These are phyloP conservation scores for Penicillium italicum DNA, from an alignment of 2,329 filamentous ascomycete genomes.

Conservation along the genomic window DNA sequence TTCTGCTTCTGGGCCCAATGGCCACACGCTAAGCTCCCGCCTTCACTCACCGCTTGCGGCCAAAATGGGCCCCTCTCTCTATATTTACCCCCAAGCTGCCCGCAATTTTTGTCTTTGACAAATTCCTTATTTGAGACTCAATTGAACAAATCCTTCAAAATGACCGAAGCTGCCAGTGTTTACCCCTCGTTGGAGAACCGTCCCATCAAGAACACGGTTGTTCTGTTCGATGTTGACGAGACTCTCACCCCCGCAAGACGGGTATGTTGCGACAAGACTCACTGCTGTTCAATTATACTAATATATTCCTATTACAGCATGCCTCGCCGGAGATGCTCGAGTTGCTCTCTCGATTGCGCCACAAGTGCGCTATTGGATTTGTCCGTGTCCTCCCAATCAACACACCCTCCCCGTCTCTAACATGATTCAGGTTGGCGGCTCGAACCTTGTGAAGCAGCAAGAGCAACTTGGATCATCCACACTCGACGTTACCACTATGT, in stretches of 20 bases:
- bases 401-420: conserved; percentile 15
- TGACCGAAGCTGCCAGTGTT: conserved; percentile 31
- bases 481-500: conserved; percentile 73
- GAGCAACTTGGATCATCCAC: conserved; percentile 78
- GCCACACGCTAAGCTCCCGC: conserved; percentile 15
- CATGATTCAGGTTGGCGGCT: conserved; percentile 65
- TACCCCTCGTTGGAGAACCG: conserved; percentile 78
- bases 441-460: conserved; percentile 88
- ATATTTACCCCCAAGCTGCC: conserved; percentile 16
- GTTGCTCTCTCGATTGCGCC: conserved; percentile 72
- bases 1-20: conserved; percentile 11
- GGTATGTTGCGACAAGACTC: conserved; percentile 49
- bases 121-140: conserved; percentile 5
- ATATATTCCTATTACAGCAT: conserved; percentile 43
- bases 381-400: conserved; percentile 19
- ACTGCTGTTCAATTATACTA: conserved; percentile 4
- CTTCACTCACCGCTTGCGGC: conserved; percentile 30
- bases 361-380: conserved; percentile 45
- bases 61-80: conserved; percentile 19
- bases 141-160: conserved; percentile 7
- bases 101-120: conserved; percentile 6
- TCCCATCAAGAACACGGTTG: conserved; percentile 86
- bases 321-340: conserved; percentile 78
- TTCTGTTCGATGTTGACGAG: conserved; percentile 93
- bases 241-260: conserved; percentile 80